A percentile compares a stretch with the other conserved stretches of the same genome.
These are phyloP conservation scores for Nannizzia gypsea DNA, from an alignment of 2,329 filamentous ascomycete species.

Conservation along the genomic window DNA sequence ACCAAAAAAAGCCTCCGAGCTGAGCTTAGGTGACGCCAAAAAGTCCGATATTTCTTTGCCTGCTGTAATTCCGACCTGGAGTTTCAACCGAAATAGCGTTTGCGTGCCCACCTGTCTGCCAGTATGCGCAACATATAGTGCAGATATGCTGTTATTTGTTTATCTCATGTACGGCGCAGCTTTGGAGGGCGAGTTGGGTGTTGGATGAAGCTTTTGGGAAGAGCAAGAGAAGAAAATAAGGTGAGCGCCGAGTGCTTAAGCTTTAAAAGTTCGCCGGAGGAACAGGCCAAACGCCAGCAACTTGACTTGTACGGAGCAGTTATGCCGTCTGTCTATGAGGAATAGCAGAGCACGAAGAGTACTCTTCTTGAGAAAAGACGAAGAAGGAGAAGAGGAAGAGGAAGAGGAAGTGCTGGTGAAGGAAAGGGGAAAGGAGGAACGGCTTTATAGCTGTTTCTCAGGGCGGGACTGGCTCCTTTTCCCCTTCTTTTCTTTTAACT, in stretches of 20 bases:
- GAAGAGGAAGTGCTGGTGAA: neutral
- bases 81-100: slow-evolving; percentile 34
- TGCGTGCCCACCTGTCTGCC: slow-evolving; percentile 39
- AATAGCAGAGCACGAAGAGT: too few species aligned
- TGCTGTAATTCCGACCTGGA: neutral
- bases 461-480: neutral
- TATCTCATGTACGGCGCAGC: neutral
- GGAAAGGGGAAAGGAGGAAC: neutral
- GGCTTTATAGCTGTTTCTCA: too few species aligned
- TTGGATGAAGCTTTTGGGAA: neutral
- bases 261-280: too few species aligned
- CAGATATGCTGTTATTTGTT: neutral
- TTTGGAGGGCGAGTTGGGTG: neutral
- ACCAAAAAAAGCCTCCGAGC: neutral
- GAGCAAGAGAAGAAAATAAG: neutral
- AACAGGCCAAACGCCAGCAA: too few species aligned
- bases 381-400: neutral
- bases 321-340: too few species aligned
- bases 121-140: slow-evolving; percentile 43
- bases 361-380: too few species aligned
- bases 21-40: neutral
- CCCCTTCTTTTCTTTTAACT: neutral
- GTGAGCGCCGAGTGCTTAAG: neutral
- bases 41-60: neutral
- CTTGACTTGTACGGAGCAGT: too few species aligned